Conservation (phyloP, 2,329 filamentous ascomycete species). For the Trichoderma arundinaceum region DNA sequence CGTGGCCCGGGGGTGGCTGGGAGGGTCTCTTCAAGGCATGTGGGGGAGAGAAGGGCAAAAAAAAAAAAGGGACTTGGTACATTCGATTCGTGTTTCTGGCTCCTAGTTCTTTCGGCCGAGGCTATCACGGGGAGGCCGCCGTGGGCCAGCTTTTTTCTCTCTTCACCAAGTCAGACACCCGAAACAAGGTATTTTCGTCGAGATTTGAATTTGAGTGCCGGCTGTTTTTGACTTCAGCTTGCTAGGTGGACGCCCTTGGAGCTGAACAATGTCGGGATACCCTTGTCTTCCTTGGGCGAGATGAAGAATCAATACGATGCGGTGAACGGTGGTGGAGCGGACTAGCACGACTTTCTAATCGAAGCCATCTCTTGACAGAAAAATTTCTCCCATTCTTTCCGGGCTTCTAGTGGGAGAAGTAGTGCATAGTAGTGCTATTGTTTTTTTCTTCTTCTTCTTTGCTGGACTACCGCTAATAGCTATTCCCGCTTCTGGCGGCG, state of each 20-base stretch:
- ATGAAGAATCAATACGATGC: constrained; percentile 4
- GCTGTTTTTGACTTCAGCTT: neutral
- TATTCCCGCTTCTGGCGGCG: constrained; percentile 12
- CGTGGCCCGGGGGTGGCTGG: neutral
- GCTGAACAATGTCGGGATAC: constrained; percentile 14
- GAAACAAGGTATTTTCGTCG: too few relatives aligned
- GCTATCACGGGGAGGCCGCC: constrained; percentile 27
- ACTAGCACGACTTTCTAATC: neutral
- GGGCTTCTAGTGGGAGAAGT: constrained; percentile 18
- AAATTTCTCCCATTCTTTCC: neutral
- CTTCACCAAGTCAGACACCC: neutral
- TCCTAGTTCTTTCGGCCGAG: constrained; percentile 6
- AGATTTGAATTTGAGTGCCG: neutral
- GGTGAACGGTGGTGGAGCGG: constrained; percentile 9
- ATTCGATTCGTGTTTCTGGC: neutral
- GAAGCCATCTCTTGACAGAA: neutral
- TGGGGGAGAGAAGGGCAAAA: neutral
- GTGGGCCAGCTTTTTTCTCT: neutral
- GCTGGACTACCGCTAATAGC: neutral
- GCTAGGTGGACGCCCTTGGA: neutral
- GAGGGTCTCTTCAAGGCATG: neutral
- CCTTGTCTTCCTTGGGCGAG: constrained; percentile 7
- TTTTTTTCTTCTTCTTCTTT: neutral
- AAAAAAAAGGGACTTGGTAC: neutral
- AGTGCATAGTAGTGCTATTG: neutral